Evolutionary conservation across 2,329 filamentous ascomycete genomes (phyloP).

Genomic region (Diaporthe sp.): DNA sequence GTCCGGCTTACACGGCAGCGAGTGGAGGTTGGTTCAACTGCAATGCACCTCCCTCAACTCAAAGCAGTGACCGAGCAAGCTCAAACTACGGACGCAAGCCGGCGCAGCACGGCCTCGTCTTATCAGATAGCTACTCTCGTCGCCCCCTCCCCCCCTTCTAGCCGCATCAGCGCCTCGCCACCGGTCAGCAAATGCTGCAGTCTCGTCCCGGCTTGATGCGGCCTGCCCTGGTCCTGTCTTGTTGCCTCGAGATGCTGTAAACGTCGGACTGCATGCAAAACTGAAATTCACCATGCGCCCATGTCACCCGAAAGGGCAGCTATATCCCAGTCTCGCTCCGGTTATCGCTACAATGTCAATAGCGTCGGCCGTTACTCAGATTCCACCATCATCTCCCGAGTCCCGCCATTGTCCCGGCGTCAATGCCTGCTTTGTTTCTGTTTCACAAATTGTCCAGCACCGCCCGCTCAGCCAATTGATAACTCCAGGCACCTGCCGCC

Average conservation of each 20-base stretch:
- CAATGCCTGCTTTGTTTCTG: constrained; percentile 24
- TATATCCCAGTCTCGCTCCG: constrained; percentile 16
- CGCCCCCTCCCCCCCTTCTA: background rate
- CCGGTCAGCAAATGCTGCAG: constrained; percentile 22
- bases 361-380: constrained; percentile 10
- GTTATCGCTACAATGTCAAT: constrained; percentile 22
- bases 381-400: constrained; percentile 24
- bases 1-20: constrained; percentile 20
- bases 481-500: background rate
- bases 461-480: constrained; percentile 7
- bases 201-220: constrained; percentile 12
- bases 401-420: constrained; percentile 15
- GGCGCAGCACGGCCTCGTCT: constrained; percentile 6
- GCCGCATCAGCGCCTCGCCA: background rate
- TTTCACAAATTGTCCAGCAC: constrained; percentile 8
- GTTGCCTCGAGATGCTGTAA: constrained; percentile 8
- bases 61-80: constrained; percentile 18
- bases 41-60: constrained; percentile 10
- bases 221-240: background rate
- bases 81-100: background rate
- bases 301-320: constrained; percentile 10
- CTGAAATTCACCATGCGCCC: background rate
- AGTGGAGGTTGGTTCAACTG: background rate
- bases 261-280: constrained; percentile 17
- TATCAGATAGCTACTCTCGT: background rate